Evolutionary conservation across 2,329 filamentous ascomycete genomes (phyloP).

Genomic region (Botrytis medusae): DNA sequence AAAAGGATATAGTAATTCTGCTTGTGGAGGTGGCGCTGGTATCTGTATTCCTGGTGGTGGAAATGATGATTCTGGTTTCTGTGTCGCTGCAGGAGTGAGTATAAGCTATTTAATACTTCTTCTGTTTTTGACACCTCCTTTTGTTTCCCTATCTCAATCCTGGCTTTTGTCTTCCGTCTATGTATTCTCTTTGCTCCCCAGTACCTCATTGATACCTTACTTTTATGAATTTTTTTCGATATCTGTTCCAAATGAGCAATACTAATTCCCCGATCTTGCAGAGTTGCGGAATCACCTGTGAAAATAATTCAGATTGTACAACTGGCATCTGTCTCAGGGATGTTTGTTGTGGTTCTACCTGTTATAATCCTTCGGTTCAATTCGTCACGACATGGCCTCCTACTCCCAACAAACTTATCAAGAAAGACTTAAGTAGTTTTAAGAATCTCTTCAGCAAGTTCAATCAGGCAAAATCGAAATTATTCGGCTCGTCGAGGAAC

Average conservation of each 20-base stretch:
- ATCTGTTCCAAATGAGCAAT: neutral
- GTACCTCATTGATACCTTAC: neutral
- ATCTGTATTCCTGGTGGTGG: slow-evolving; percentile 5
- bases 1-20: neutral
- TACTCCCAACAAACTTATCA: neutral
- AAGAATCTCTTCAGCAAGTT: neutral
- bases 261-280: neutral
- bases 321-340: slow-evolving; percentile 6
- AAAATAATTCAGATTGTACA: neutral
- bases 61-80: slow-evolving; percentile 6
- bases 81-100: slow-evolving; percentile 1
- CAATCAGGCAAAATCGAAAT: neutral
- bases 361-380: slow-evolving; percentile 4
- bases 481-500: neutral
- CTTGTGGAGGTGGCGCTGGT: slow-evolving; percentile 14
- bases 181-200: neutral
- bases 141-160: neutral
- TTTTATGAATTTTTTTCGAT: neutral
- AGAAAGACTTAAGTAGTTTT: neutral
- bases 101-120: neutral
- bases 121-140: neutral
- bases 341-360: slow-evolving; percentile 11
- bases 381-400: neutral
- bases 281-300: neutral
- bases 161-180: neutral